Conservation (phyloP, 805 yeast species). For the Yamadazyma olivae region DNA sequence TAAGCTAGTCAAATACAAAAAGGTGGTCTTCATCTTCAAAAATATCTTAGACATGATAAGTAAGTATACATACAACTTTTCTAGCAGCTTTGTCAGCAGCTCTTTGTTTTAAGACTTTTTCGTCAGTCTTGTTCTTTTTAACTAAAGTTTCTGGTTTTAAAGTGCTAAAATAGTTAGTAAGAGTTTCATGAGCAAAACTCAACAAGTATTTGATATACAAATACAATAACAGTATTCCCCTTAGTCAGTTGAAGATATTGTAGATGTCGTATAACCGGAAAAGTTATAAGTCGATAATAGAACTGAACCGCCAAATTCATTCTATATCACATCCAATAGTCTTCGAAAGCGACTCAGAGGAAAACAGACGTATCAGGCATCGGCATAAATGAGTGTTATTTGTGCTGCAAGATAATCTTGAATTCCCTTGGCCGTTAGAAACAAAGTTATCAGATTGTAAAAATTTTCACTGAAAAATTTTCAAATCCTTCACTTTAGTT, state of each 20-base stretch:
- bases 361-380: conserved; percentile 44
- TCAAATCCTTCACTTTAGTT: background rate
- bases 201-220: background rate
- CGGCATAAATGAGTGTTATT: conserved; percentile 28
- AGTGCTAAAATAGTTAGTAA: conserved; percentile 37
- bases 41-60: conserved; percentile 4
- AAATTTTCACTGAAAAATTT: background rate
- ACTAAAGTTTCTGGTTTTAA: conserved; percentile 81
- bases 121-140: conserved; percentile 77
- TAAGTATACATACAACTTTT: conserved; percentile 64
- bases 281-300: conserved; percentile 18
- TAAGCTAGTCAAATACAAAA: conserved; percentile 57
- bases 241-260: conserved; percentile 6
- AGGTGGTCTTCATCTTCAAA: conserved; percentile 54
- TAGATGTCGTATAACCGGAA: conserved; percentile 21
- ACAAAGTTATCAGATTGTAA: too few species aligned
- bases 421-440: conserved; percentile 31
- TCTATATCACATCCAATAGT: conserved; percentile 24
- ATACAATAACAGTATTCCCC: background rate
- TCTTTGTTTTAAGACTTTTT: conserved; percentile 72
- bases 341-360: conserved; percentile 34
- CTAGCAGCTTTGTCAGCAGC: conserved; percentile 78
- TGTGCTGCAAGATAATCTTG: conserved; percentile 40
- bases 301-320: conserved; percentile 42
- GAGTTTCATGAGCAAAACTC: background rate